A percentile compares a stretch with the other conserved stretches of the same genome.
phyloP scores from a whole-genome alignment of 176 grass and related monocot genomes.

The Urochloa ruziziensis region DNA sequence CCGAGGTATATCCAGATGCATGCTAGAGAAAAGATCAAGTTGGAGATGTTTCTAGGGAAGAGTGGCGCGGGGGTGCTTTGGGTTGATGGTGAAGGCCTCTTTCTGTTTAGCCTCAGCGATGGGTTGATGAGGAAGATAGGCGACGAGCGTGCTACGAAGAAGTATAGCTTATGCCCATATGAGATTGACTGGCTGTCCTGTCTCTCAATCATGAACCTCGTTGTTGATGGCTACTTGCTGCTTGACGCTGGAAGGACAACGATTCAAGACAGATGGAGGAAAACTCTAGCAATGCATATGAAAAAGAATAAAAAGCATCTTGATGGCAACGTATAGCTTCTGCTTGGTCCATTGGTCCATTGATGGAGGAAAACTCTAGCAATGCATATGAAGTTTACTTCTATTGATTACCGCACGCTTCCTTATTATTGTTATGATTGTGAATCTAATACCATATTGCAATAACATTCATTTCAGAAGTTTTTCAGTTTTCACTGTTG shows the following conservation, averaged over 20 bases:
- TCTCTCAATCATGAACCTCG: slow-evolving; percentile 1
- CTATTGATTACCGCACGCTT: not conserved
- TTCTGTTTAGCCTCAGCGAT: slow-evolving; percentile 20
- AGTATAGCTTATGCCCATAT: slow-evolving; percentile 12
- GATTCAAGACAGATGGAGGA: slow-evolving; percentile 16
- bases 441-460: not conserved
- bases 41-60: slow-evolving; percentile 18
- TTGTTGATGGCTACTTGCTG: not conserved
- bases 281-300: not conserved
- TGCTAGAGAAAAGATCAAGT: not conserved
- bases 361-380: not conserved
- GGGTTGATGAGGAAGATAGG: not conserved
- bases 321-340: not conserved
- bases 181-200: slow-evolving; percentile 32
- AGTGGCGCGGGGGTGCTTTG: slow-evolving; percentile 11
- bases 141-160: not conserved
- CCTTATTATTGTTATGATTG: not conserved
- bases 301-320: not conserved
- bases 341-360: not conserved
- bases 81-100: slow-evolving; percentile 2
- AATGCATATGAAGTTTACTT: not conserved
- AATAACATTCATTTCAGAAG: not conserved
- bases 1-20: not conserved
- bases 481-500: not conserved
- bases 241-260: not conserved